A percentile compares a stretch with the other conserved stretches of the same genome.
Evolutionary conservation across 352 stramenopile genomes (phyloP).

Genomic region (Phytophthora capsici): DNA sequence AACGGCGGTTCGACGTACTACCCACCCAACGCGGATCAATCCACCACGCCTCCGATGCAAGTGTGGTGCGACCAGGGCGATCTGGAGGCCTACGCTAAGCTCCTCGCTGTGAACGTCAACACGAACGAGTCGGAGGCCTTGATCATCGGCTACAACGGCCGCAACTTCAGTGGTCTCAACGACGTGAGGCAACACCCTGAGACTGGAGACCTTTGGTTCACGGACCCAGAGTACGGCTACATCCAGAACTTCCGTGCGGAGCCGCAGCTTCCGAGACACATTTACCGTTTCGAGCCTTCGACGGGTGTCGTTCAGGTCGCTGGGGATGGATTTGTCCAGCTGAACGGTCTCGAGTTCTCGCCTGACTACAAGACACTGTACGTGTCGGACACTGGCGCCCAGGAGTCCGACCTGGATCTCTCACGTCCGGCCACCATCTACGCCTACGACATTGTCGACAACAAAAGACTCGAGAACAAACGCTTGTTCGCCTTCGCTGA

Average conservation of each 20-base stretch:
- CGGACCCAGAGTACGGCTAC: constrained; percentile 19
- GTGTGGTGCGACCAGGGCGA: constrained; percentile 31
- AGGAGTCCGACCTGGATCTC: constrained; percentile 19
- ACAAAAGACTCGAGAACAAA: constrained; percentile 19
- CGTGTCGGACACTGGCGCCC: constrained; percentile 21
- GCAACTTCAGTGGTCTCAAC: constrained; percentile 30
- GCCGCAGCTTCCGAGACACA: constrained; percentile 14
- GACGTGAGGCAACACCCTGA: constrained; percentile 29
- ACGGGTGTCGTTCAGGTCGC: constrained; percentile 27
- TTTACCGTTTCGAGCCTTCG: constrained; percentile 35
- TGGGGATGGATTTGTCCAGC: constrained; percentile 16
- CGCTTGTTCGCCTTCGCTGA: constrained; percentile 24
- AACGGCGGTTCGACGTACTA: constrained; percentile 29
- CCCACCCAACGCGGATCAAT: constrained; percentile 16
- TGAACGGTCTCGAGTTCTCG: constrained; percentile 30
- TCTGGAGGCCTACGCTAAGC: constrained; percentile 14
- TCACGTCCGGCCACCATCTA: constrained; percentile 27
- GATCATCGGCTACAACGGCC: constrained; percentile 24
- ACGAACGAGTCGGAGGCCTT: constrained; percentile 27
- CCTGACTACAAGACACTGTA: constrained; percentile 37
- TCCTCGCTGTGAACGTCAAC: constrained; percentile 27
- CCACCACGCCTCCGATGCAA: constrained; percentile 21
- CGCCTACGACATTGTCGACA: constrained; percentile 25
- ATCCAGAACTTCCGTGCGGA: constrained; percentile 28
- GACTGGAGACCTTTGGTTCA: constrained; percentile 32